Evolutionary conservation across 495 filamentous ascomycete genomes (phyloP), one percentile per base, ranked within the genome.

Genomic region (Penicillium antarcticum): DNA sequence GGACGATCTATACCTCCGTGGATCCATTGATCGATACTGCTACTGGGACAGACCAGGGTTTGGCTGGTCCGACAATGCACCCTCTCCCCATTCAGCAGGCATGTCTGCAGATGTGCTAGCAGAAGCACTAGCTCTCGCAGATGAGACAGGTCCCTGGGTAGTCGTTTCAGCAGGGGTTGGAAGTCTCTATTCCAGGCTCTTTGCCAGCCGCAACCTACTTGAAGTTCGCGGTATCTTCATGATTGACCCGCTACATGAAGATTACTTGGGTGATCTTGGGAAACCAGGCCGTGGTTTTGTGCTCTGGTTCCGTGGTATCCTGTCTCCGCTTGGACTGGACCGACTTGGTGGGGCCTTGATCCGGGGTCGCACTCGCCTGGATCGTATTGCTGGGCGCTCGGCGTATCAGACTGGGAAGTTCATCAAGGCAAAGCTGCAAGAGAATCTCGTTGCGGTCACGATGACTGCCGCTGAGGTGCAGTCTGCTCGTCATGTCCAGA

Each of bases 1-100:
- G 14, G 70, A 79, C 51, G 73, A 80, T 52, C 80, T 85, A 0
- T 78, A 87, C 51, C 69, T 75, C 31, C 88, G 89, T 48, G 87
- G 89, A 21, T 85, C 82, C 23, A 94, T 98, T 52, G 64, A 69
- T 42, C 85, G 92, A 39, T 98, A 94, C 69, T 98, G 94, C 74
- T 97, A 95, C 69, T 95, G 88, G 72, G 94, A 98, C 61, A 87
- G 94, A 17, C 94, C 94, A 1, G 94, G 94, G 1, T 73, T 91
- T 43, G 91, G 78, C 32, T 96, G 87, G 84, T 94, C 89, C 40
- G 94, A 98, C 69, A 91, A 91, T 55, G 92, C 94, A 0, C 94
- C 92, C 8, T 96, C 91, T 2, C 92, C 94, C 1, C 84, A 95
- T 60, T 92, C 89, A 3, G 92, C 88, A 9, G 89, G 92, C 45